These are phyloP conservation scores for Fusarium sulawesiense DNA, from an alignment of 2,329 filamentous ascomycete genomes.

Conservation along the genomic window DNA sequence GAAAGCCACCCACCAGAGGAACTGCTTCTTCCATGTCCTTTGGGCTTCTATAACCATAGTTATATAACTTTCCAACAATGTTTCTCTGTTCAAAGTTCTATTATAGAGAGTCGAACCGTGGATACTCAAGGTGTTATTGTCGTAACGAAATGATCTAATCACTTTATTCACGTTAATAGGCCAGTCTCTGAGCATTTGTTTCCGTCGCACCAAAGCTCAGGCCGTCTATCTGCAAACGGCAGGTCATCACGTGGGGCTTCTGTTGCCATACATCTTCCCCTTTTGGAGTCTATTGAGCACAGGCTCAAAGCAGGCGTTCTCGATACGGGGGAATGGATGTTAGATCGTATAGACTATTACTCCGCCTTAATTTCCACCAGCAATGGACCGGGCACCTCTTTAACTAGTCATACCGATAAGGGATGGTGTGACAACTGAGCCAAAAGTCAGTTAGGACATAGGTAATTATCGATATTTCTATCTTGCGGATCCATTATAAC, in stretches of 20 bases:
- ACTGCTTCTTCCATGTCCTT: background rate
- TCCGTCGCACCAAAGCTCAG: background rate
- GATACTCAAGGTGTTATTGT: background rate
- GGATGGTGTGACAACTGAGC: background rate
- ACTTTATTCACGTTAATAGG: background rate
- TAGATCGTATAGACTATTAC: background rate
- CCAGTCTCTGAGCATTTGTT: background rate
- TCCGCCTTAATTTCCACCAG: conserved; percentile 29
- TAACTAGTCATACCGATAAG: background rate
- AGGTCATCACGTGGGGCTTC: background rate
- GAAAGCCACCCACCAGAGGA: background rate
- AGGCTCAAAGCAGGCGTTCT: background rate
- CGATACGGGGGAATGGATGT: background rate
- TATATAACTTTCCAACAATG: background rate
- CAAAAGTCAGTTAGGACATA: background rate
- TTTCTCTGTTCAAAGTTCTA: background rate
- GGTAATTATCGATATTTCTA: background rate
- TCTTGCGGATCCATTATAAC: background rate
- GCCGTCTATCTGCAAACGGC: background rate
- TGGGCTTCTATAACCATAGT: background rate
- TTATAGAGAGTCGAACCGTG: background rate
- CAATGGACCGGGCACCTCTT: background rate
- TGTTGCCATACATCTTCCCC: background rate
- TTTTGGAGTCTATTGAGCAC: conserved; percentile 5
- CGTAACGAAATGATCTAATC: background rate